Base-by-base conservation (phyloP, 2,329 filamentous ascomycete species). In the Stemphylium beticola region DNA sequence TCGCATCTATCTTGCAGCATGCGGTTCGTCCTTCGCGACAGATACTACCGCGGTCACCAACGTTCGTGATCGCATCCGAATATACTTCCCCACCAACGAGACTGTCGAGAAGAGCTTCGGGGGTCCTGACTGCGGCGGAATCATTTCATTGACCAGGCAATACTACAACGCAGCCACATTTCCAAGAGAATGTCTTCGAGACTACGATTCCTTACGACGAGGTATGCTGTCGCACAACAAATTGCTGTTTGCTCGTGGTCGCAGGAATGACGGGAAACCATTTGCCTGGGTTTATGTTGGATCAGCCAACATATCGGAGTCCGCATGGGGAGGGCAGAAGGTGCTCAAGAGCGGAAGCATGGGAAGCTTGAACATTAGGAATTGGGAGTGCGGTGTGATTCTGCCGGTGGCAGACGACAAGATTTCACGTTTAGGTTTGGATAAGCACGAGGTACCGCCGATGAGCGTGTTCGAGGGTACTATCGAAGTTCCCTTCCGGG, bases 371-470 rank as follows among this genome's bases (percentile, higher is more conserved):
- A 92, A 84, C 10, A 54, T 69, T 8, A 87, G 90, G 49, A 99
- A 98, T 74, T 98, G 93, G 93, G 95, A 98, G 77, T 96, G 92
- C 69, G 95, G 95, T 32, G 90, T 99, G 1, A 66, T 98, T 20
- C 73, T 97, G 36, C 86, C 87, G 9, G 79, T 90, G 20, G 65
- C 60, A 44, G 46, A 61, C 3, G 57, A 53, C 29, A 60, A 55
- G 57, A 29, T 68, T 24, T 44, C 55, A 17, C 50, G 33, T 2
- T 31, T 67, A 33, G 36, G 49, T 11, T 24, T 58, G 37, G 31
- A 24, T 8, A 40, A 55, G 14, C 60, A 51, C 4, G 59, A 59
- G 26, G 60, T 66, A 39, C 67, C 71, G 53, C 73, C 74, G 5
- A 77, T 79, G 69, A 72, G 76, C 4, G 76, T 82, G 10, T 90